Percentiles rank a stretch among this genome's conserved stretches.
These are phyloP conservation scores for Rachicladosporium sp. DNA, from an alignment of 2,329 filamentous ascomycete species.

Conservation along the genomic window DNA sequence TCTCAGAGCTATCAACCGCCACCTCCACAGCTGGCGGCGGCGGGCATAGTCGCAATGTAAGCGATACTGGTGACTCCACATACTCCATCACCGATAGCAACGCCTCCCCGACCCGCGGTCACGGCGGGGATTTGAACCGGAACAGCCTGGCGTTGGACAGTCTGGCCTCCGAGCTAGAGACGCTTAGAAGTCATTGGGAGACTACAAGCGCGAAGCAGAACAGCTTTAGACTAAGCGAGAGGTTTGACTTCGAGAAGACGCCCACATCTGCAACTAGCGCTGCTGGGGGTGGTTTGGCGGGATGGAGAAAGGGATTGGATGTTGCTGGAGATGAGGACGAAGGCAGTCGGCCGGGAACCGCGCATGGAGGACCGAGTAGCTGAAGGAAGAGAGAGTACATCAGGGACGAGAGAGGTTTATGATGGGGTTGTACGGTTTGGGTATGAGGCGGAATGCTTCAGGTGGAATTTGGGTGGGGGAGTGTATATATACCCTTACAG, in stretches of 20 bases:
- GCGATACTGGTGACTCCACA: slow-evolving; percentile 47
- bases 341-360: slow-evolving; percentile 5
- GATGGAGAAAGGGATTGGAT: slow-evolving; percentile 71
- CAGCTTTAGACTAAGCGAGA: slow-evolving; percentile 80
- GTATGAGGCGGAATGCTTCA: background rate
- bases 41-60: slow-evolving; percentile 45
- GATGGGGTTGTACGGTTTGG: background rate
- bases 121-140: slow-evolving; percentile 13
- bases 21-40: slow-evolving; percentile 32
- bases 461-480: too few species aligned
- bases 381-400: background rate
- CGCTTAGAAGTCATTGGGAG: slow-evolving; percentile 84
- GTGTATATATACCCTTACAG: too few species aligned
- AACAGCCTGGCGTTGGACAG: slow-evolving; percentile 54
- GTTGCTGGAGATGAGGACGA: slow-evolving; percentile 21
- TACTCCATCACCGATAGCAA: slow-evolving; percentile 30
- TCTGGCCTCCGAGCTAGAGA: slow-evolving; percentile 83
- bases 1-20: background rate
- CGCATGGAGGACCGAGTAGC: slow-evolving; percentile 1
- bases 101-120: slow-evolving; percentile 2
- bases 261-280: slow-evolving; percentile 4
- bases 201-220: slow-evolving; percentile 59
- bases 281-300: slow-evolving; percentile 50
- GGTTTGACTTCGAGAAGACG: slow-evolving; percentile 65
- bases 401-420: background rate